A percentile compares a stretch with the other conserved stretches of the same genome.
Conservation (phyloP, 1,284 basidiomycete genomes). For the Apiotrichum brassicae region DNA sequence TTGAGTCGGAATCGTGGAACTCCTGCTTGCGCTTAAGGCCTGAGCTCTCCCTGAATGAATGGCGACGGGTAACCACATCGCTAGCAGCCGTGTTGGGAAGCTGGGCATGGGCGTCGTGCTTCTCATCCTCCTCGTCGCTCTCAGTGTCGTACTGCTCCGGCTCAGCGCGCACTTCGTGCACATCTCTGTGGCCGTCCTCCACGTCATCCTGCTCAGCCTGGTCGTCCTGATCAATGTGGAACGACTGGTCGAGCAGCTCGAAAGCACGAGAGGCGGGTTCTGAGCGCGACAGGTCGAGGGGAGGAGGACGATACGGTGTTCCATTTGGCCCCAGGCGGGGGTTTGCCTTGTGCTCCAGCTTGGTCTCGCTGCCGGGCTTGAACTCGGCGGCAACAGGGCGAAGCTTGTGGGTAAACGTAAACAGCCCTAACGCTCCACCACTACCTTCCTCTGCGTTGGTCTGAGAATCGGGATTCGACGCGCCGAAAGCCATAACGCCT, state of each 20-base stretch:
- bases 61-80: background rate
- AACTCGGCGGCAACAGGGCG: constrained; percentile 7
- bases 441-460: background rate
- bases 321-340: background rate
- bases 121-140: too few species aligned
- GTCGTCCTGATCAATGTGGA: background rate
- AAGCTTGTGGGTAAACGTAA: constrained; percentile 14
- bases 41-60: background rate
- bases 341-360: background rate
- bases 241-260: background rate
- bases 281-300: constrained; percentile 4
- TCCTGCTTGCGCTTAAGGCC: background rate
- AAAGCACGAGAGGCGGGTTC: constrained; percentile 4
- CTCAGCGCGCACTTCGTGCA: background rate
- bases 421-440: constrained; percentile 11
- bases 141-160: too few species aligned
- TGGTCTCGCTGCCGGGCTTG: constrained; percentile 1
- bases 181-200: too few species aligned
- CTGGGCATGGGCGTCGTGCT: too few species aligned
- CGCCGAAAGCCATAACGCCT: background rate
- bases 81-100: background rate
- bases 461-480: background rate
- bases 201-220: too few species aligned
- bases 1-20: background rate
- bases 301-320: constrained; percentile 1